Percentiles rank a stretch among this genome's conserved stretches.
Evolutionary conservation across 306 rosid species (phyloP).

Genomic region (Cicer yamashitae): DNA sequence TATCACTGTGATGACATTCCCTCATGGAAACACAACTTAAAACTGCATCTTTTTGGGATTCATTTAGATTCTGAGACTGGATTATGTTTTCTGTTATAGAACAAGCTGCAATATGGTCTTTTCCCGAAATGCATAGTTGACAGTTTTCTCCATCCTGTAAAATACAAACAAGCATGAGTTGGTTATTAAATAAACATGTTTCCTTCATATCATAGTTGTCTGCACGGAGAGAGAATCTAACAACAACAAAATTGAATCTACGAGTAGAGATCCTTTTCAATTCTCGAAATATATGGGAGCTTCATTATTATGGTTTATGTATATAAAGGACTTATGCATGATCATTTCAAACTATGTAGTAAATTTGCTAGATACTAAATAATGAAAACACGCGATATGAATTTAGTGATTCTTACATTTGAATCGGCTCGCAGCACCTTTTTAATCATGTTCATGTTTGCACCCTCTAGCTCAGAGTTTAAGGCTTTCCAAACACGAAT

Average conservation of each 20-base stretch:
- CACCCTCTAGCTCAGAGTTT: conserved; percentile 39
- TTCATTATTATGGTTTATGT: no score
- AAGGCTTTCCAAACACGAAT: conserved; percentile 51
- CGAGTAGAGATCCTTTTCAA: no score
- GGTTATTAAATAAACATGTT: neutral
- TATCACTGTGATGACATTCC: conserved; percentile 44
- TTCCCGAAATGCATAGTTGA: conserved; percentile 18
- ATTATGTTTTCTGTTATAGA: conserved; percentile 19
- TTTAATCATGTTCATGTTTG: conserved; percentile 38
- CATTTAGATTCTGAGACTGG: conserved; percentile 51
- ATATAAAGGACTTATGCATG: no score
- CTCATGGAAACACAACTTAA: conserved; percentile 51
- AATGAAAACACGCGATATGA: neutral
- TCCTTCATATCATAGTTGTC: neutral
- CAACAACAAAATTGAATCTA: neutral
- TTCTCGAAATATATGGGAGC: no score
- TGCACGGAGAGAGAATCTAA: neutral
- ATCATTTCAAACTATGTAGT: no score
- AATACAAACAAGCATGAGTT: conserved; percentile 18
- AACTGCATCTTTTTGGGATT: conserved; percentile 58
- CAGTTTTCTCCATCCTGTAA: conserved; percentile 53
- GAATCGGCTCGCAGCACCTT: conserved; percentile 49
- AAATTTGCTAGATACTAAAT: neutral
- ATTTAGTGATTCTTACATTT: conserved; percentile 45
- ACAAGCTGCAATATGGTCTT: neutral